Evolutionary conservation across 2,329 filamentous ascomycete genomes (phyloP).

Genomic region (Calonectria pseudoturangicola): DNA sequence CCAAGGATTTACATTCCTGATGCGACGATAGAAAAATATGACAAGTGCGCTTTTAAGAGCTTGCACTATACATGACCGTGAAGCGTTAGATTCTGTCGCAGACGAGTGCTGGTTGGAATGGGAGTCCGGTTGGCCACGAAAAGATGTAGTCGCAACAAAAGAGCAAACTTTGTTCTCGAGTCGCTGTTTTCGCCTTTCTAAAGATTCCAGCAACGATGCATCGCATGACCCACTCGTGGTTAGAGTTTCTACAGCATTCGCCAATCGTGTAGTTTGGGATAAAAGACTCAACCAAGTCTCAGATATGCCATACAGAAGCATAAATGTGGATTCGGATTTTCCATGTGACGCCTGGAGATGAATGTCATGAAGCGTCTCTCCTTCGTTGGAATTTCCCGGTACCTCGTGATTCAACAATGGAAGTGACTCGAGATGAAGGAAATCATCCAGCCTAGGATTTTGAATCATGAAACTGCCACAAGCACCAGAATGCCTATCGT

Average conservation of each 20-base stretch:
- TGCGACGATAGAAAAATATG: conserved; percentile 40
- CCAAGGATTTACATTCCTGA: conserved; percentile 26
- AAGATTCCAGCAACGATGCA: background rate
- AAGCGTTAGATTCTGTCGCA: background rate
- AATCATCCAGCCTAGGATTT: conserved; percentile 15
- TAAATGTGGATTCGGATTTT: conserved; percentile 31
- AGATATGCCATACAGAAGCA: conserved; percentile 32
- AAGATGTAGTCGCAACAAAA: background rate
- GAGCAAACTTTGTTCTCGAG: conserved; percentile 23
- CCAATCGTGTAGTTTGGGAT: conserved; percentile 34
- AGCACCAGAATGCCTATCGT: too few relatives aligned
- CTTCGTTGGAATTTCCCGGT: background rate
- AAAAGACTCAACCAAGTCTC: conserved; percentile 40
- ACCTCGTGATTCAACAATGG: background rate
- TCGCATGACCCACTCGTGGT: background rate
- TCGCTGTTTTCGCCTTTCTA: conserved; percentile 7
- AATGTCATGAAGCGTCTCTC: conserved; percentile 7
- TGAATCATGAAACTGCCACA: background rate
- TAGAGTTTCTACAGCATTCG: conserved; percentile 22
- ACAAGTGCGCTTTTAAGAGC: conserved; percentile 32
- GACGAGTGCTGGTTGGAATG: background rate
- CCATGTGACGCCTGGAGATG: conserved; percentile 2
- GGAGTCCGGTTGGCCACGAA: too few relatives aligned
- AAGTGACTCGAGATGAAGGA: conserved; percentile 16
- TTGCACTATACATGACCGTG: conserved; percentile 12